Percentiles rank a stretch among this genome's conserved stretches.
These are phyloP conservation scores for Citrullus amarus DNA, from an alignment of 306 rosid genomes.

Conservation along the genomic window DNA sequence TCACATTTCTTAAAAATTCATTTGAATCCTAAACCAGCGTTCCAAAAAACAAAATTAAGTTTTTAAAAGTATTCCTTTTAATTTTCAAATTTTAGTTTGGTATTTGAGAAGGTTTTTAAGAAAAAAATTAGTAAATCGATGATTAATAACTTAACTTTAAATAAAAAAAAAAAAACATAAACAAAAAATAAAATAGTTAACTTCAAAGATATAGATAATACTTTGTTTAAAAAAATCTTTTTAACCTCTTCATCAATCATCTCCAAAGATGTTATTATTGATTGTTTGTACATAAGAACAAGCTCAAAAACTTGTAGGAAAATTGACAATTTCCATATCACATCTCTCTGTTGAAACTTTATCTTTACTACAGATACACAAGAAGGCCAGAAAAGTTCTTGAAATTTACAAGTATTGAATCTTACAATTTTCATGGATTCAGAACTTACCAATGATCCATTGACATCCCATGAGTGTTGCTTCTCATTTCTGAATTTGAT, in stretches of 20 bases:
- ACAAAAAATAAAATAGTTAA: too few species aligned
- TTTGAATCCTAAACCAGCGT: too few species aligned
- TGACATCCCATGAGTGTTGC: not conserved
- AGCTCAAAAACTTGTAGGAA: not conserved
- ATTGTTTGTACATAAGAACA: not conserved
- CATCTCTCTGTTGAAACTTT: not conserved
- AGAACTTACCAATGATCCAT: not conserved
- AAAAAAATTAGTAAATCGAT: too few species aligned
- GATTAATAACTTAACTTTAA: too few species aligned
- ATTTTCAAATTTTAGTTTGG: too few species aligned
- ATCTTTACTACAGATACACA: not conserved
- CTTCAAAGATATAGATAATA: too few species aligned
- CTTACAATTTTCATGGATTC: not conserved
- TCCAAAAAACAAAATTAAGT: too few species aligned
- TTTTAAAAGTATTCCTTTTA: too few species aligned
- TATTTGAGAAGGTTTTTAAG: too few species aligned
- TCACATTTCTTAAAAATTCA: too few species aligned
- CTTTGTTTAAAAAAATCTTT: too few species aligned
- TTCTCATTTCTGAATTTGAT: slow-evolving; percentile 6
- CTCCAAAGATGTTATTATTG: not conserved
- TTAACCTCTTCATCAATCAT: not conserved
- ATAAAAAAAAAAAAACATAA: too few species aligned
- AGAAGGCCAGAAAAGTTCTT: not conserved
- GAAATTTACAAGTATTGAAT: not conserved
- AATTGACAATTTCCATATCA: not conserved